Percentiles rank a stretch among this genome's conserved stretches.
phyloP scores from a whole-genome alignment of 345 rosid genomes.

The Pistacia vera region DNA sequence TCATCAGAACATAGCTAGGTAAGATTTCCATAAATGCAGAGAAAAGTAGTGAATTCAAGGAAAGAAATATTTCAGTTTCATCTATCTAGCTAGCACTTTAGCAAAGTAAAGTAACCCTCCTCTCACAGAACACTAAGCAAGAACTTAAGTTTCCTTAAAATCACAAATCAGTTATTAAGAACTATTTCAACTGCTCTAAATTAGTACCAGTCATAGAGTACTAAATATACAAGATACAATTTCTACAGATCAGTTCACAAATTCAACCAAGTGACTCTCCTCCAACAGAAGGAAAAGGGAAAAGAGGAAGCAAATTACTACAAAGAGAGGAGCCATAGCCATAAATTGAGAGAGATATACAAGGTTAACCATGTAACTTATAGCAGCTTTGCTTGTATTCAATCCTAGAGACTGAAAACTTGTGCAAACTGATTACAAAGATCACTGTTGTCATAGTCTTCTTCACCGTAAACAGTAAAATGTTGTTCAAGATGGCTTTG shows the following conservation, averaged over 20 bases:
- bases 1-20: background rate
- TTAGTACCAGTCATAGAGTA: too few relatives aligned
- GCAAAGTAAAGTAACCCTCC: background rate
- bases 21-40: background rate
- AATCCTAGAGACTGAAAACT: conserved; percentile 19
- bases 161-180: conserved; percentile 1
- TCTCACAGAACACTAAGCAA: background rate
- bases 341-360: background rate
- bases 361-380: conserved; percentile 12
- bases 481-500: conserved; percentile 20
- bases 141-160: background rate
- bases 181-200: conserved; percentile 1
- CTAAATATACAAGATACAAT: conserved; percentile 3
- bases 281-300: background rate
- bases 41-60: background rate
- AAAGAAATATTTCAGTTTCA: background rate
- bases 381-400: background rate
- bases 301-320: background rate
- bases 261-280: conserved; percentile 11
- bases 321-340: conserved; percentile 10
- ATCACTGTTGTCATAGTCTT: conserved; percentile 1
- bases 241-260: background rate
- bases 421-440: conserved; percentile 6
- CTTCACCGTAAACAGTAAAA: background rate
- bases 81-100: background rate